Evolutionary conservation across 192 early-diverging fungal genomes (phyloP), one percentile per base, ranked within the genome.

Genomic region (Oehlia diaphana): DNA sequence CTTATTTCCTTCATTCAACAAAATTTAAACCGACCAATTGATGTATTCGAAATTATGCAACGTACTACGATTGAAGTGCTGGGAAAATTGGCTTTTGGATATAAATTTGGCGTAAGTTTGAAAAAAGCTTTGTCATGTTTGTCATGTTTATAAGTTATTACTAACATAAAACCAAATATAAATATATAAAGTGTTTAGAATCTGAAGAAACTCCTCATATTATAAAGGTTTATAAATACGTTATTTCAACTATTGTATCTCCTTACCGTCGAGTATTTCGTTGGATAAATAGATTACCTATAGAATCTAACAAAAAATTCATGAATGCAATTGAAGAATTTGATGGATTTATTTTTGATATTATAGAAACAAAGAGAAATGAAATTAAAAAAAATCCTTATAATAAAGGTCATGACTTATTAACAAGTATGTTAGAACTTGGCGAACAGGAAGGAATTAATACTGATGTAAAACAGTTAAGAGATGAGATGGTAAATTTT

Each of bases 51-150:
- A 65, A 3, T 28, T 2, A 65, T 65, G 64, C 64, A 65, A 65
- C n/a, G 64, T 14, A 65, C 19, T 12, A 65, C 64, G 3, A 12
- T 65, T 12, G 23, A 65, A 65, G 64, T 31, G 8, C 10, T 65
- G n/a, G 64, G 64, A 28, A 28, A 65, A 65, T 23, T 65, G 28
- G 64, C 64, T 21, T 65, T 65, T 65, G 64, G 64, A 65, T 65
- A 65, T 65, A 13, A 26, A 14, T 65, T 65, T 65, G 23, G 28
- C 3, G 64, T 26, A 65, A 31, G 12, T 65, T 28, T 9, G 10
- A 12, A 47, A 12, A 12, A 47, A 1, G 13, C 31, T 28, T 8
- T 1, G 7, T 5, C 28, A 23, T 37, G 37, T 42, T 42, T 42
- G 7, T 37, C 2, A 37, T 4, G 10, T 28, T 16, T 16, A 28